A percentile compares a stretch with the other conserved stretches of the same genome.
phyloP scores from a whole-genome alignment of 73 alveolate species.

The Symbiodinium pilosum region DNA sequence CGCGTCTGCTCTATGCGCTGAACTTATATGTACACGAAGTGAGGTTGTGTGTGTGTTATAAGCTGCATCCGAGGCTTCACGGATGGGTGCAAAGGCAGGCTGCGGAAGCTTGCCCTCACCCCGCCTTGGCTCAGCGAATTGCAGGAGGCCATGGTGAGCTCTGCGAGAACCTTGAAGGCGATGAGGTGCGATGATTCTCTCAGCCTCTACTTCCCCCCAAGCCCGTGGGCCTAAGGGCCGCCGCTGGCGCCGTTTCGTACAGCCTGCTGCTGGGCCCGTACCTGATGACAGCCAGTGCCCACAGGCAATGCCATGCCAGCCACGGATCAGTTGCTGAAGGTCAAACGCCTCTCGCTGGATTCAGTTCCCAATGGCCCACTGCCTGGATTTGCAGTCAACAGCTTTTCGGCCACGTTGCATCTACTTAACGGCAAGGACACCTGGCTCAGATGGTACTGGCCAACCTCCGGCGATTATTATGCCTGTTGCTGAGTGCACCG shows the following conservation, averaged over 20 bases:
- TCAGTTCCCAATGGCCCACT: conserved; percentile 77
- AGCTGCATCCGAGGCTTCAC: conserved; percentile 33
- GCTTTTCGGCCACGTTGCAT: background rate
- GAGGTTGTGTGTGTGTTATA: background rate
- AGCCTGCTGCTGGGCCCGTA: conserved; percentile 62
- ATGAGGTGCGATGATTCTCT: background rate
- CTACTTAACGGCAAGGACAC: conserved; percentile 9
- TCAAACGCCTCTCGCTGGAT: conserved; percentile 76
- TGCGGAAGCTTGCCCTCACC: background rate
- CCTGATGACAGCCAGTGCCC: background rate
- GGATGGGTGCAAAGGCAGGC: conserved; percentile 58
- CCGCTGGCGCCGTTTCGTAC: conserved; percentile 68
- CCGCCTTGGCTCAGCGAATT: background rate
- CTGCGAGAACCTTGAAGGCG: background rate
- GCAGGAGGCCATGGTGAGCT: conserved; percentile 79
- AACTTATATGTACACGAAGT: background rate
- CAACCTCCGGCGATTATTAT: conserved; percentile 64
- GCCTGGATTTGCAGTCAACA: background rate
- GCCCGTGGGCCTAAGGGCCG: conserved; percentile 16
- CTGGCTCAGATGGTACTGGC: conserved; percentile 94
- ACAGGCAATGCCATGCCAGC: background rate
- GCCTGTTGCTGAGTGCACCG: background rate
- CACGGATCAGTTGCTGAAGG: background rate
- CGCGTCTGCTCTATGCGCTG: conserved; percentile 52
- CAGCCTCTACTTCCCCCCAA: background rate